Base-by-base conservation (phyloP, 2,329 filamentous ascomycete species). In the Fusarium oligoseptatum region DNA sequence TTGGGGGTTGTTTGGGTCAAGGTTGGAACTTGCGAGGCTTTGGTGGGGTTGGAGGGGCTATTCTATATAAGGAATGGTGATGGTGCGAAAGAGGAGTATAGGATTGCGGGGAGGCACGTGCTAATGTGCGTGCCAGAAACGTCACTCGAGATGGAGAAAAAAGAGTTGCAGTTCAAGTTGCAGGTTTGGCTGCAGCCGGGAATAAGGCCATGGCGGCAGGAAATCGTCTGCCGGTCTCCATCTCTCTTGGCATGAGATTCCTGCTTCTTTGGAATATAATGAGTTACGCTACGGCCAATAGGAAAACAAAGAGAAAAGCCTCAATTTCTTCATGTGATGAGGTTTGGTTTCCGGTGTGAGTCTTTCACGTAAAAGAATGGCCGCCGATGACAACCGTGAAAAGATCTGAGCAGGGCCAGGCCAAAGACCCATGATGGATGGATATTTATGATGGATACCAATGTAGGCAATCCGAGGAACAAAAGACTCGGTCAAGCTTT, bases 1-100 rank as follows among this genome's bases (percentile, higher is more conserved):
- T 67, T 69, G 24, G 58, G 17, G 71, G 57, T 69, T 34, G 55
- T 36, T 74, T 67, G 37, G 70, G 48, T 71, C 60, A 60, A 69
- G 29, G 72, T 67, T 75, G 65, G 72, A 75, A 72, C 68, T 75
- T 75, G 63, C 37, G 74, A 74, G 62, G 70, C 68, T 68, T 65
- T 72, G 69, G 74, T 71, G 74, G 74, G 73, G 72, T 67, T 43
- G 66, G 61, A 20, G 57, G 14, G 50, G 64, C 73, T 73, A 75
- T 56, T 45, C 43, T 20, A 3, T n/a, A 43, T 62, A 4, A 2
- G 64, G 72, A 7, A 24, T 24, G 22, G 12, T 12, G 9, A 0
- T 2, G 1, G 71, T 74, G 64, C 5, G 32, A 37, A 52, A 52
- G 17, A 20, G 2, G 24, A 12, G 27, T 3, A 32, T 3, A 2